Evolutionary conservation across 2,329 filamentous ascomycete genomes (phyloP).

Genomic region (Venturia oleaginea): DNA sequence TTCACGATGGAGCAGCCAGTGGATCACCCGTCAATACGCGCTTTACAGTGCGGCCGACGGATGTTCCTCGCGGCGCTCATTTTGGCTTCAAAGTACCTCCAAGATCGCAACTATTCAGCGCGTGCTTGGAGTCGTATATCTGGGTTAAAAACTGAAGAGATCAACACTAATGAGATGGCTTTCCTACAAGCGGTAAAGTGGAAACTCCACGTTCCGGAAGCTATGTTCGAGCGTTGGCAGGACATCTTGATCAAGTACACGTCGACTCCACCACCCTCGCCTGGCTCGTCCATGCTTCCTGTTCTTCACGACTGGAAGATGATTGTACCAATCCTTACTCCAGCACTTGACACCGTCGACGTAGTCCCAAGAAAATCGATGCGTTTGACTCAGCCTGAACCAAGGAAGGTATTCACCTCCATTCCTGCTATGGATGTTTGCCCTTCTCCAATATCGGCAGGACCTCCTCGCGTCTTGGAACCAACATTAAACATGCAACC

Average conservation of each 20-base stretch:
- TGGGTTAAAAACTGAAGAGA: constrained; percentile 83
- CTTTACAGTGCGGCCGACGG: constrained; percentile 87
- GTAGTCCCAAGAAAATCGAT: constrained; percentile 24
- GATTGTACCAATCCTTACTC: constrained; percentile 47
- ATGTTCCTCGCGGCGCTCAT: constrained; percentile 97
- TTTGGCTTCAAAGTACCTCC: constrained; percentile 92
- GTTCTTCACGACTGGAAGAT: constrained; percentile 34
- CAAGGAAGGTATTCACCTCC: not conserved
- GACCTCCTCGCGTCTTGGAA: constrained; percentile 41
- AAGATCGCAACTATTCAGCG: constrained; percentile 95
- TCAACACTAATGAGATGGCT: constrained; percentile 92
- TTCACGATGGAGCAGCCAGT: constrained; percentile 79
- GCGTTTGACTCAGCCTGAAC: not conserved
- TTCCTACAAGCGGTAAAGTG: constrained; percentile 87
- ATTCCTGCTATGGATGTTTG: not conserved
- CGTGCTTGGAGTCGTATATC: constrained; percentile 99
- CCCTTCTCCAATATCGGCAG: constrained; percentile 23
- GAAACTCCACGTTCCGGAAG: constrained; percentile 88
- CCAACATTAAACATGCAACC: constrained; percentile 40
- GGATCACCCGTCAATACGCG: constrained; percentile 62
- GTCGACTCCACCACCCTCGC: constrained; percentile 31
- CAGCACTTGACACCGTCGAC: constrained; percentile 45
- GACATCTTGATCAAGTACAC: constrained; percentile 83
- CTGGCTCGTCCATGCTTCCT: constrained; percentile 30
- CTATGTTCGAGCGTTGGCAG: constrained; percentile 85